Percentiles rank a stretch among this genome's conserved stretches.
Conservation (phyloP, 2,329 filamentous ascomycete species). For the Pseudocercospora crystallina region DNA sequence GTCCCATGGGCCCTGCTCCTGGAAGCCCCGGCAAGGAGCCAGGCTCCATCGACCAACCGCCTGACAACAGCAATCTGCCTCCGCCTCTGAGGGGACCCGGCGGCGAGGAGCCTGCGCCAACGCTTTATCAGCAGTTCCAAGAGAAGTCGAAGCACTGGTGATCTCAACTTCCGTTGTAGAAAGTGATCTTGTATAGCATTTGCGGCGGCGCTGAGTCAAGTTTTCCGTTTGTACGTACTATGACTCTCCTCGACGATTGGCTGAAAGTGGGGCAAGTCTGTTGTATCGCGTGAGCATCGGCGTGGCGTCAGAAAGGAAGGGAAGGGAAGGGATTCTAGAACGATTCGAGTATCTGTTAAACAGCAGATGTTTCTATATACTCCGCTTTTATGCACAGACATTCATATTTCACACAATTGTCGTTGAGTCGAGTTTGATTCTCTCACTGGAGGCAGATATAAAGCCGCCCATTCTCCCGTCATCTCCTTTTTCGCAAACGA, state of each 20-base stretch:
- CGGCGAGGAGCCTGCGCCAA: conserved; percentile 27
- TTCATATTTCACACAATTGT: too few relatives aligned
- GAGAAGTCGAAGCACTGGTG: conserved; percentile 21
- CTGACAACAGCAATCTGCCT: conserved; percentile 18
- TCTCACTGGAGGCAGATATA: too few relatives aligned
- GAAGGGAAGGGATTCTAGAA: too few relatives aligned
- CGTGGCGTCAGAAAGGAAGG: neutral
- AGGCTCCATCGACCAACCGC: conserved; percentile 17
- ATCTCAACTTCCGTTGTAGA: neutral
- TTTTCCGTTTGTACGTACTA: conserved; percentile 7
- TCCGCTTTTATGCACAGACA: too few relatives aligned
- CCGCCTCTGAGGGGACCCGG: conserved; percentile 24
- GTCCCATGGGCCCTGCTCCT: conserved; percentile 23
- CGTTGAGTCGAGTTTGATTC: too few relatives aligned
- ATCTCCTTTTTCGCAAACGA: too few relatives aligned
- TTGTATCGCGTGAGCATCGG: too few relatives aligned
- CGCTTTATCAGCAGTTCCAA: conserved; percentile 29
- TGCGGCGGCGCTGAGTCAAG: neutral
- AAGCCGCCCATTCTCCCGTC: too few relatives aligned
- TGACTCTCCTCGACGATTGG: too few relatives aligned
- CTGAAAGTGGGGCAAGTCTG: too few relatives aligned
- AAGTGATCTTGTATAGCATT: neutral
- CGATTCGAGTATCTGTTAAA: too few relatives aligned
- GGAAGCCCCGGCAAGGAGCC: conserved; percentile 13
- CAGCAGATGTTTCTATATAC: too few relatives aligned